These are phyloP conservation scores for Ogataea neopini DNA, from an alignment of 805 yeast species.

Conservation along the genomic window DNA sequence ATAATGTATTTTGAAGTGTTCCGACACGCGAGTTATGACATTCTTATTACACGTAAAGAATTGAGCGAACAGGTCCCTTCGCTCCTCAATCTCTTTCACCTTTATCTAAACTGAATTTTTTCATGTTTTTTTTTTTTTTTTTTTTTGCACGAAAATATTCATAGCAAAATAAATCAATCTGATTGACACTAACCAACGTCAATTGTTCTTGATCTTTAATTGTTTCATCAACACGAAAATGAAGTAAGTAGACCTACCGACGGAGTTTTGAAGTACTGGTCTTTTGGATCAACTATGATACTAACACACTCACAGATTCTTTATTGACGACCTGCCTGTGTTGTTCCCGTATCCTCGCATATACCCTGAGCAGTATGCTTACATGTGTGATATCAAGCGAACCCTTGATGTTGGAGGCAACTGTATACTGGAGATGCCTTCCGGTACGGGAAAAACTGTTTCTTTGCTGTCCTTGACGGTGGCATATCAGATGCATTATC, in stretches of 20 bases:
- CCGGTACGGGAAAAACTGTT: conserved; percentile 98
- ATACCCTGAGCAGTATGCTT: conserved; percentile 97
- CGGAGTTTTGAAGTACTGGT: too few relatives aligned
- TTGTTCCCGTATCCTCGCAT: conserved; percentile 95
- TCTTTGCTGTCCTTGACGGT: conserved; percentile 88
- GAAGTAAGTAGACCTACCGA: not conserved
- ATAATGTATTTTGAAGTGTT: too few relatives aligned
- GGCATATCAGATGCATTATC: conserved; percentile 91
- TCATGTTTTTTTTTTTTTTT: too few relatives aligned
- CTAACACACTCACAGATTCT: conserved; percentile 57
- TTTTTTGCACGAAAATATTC: not conserved
- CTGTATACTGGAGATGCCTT: conserved; percentile 97
- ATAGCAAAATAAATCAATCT: not conserved
- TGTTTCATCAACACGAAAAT: not conserved
- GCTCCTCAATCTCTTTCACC: too few relatives aligned
- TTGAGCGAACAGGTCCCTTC: too few relatives aligned
- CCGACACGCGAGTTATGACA: too few relatives aligned
- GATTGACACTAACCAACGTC: too few relatives aligned
- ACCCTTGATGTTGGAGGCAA: conserved; percentile 96
- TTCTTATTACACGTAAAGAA: too few relatives aligned
- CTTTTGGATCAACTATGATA: not conserved
- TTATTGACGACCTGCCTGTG: conserved; percentile 93
- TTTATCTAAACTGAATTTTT: too few relatives aligned
- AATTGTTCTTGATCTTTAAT: too few relatives aligned
- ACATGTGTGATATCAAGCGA: conserved; percentile 93